Evolutionary conservation across 176 grass and related monocot species (phyloP), one percentile per base, ranked within the genome.

Genomic region (Otatea glauca): DNA sequence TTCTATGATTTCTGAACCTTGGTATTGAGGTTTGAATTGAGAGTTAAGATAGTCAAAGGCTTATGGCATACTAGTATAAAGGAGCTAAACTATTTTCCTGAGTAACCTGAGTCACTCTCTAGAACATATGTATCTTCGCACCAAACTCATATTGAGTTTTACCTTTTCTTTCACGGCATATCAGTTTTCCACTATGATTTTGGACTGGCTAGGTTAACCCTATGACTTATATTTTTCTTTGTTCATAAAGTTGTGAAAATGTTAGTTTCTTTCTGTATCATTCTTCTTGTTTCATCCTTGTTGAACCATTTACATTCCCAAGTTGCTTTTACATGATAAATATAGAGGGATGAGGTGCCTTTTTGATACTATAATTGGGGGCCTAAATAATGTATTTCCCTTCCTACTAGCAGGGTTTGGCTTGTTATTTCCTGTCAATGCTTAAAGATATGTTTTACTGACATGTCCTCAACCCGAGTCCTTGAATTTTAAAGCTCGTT

Each of bases 121-220:
- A 15, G 73, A 10, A 27, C 7, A 39, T 67, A 47, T 55, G 35
- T 17, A 55, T 54, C 61, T 55, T 42, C 24, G 27, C 47, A 37
- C 17, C 7, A 24, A 68, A 68, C 62, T 51, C 15, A 29, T 45
- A 53, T 80, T 15, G 48, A 18, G 16, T 24, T 53, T 67, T 75
- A 18, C 29, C 3, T 38, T 66, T 84, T 13, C 4, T 65, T 74
- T 60, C 5, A 29, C 11, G 49, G 17, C 17, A 73, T 7, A 74
- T 51, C 5, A 7, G 8, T 82, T 82, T 61, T 25, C 14, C 45
- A 29, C 6, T 66, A 74, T 83, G 32, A 65, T 55, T 54, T 81
- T 53, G 27, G 29, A 41, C 69, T 70, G 34, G 21, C 65, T 27
- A 58, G 34, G 24, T 41, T 58, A 11, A 68, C 5, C 20, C 34